Conservation (phyloP, 2,329 filamentous ascomycete species). For the Alternaria viburni region DNA sequence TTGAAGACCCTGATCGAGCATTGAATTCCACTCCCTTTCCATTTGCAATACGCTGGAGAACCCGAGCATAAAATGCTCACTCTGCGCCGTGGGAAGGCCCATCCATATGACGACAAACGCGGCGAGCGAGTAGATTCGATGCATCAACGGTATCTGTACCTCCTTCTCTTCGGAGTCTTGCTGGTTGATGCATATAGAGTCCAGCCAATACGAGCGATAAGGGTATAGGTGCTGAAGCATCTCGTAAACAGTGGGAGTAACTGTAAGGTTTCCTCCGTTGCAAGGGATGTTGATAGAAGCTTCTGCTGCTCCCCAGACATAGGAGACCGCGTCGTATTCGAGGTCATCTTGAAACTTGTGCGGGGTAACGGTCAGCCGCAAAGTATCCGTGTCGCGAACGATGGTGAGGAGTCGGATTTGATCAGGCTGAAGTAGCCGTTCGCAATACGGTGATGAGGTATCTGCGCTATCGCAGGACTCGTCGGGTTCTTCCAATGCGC, state of each 20-base stretch:
- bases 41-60: neutral
- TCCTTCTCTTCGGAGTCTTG: neutral
- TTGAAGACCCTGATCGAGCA: neutral
- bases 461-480: neutral
- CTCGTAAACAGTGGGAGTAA: neutral
- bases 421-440: neutral
- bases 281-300: neutral
- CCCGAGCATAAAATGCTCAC: neutral
- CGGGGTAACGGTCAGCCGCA: neutral
- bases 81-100: neutral
- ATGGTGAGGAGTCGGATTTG: neutral
- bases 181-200: neutral
- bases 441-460: neutral
- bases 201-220: neutral
- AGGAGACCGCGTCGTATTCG: neutral
- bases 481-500: fast-evolving
- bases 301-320: neutral
- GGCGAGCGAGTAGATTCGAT: neutral
- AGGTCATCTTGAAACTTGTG: neutral
- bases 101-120: neutral
- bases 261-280: fast-evolving
- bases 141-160: neutral
- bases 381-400: fast-evolving
- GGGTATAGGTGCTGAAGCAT: fast-evolving
- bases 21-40: neutral